Base-by-base conservation (phyloP, 495 filamentous ascomycete genomes). In the Podospora comata region DNA sequence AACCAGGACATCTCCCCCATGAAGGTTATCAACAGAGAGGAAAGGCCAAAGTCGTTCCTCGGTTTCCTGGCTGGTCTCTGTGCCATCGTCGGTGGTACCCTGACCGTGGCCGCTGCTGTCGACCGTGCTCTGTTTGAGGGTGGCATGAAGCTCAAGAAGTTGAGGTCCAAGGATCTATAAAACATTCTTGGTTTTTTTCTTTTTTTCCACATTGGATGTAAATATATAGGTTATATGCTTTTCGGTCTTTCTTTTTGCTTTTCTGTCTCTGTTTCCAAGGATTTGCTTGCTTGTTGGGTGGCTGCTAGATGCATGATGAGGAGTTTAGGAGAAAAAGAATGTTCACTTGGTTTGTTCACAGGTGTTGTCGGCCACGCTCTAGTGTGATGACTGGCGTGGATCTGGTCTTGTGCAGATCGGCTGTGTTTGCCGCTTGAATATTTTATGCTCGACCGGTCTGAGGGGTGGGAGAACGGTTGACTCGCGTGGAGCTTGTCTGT, bases 1-100 rank as follows among this genome's bases (percentile, higher is more conserved):
- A 26, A 64, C 48, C 67, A 93, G 89, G 95, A 99, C 76, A 98
- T 99, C 80, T 98, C 95, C 2, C 95, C 95, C 32, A 98, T 99
- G 96, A 99, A 98, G 80, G 96, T 99, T 57, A 91, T 99, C 81
- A 99, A 98, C 83, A 88, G 93, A 55, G 95, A 99, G 82, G 90
- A 90, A 69, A 88, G 92, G 20, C 80, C 88, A 19, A 97, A 97
- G 82, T 88, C 89, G 18, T 94, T 98, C 78, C 86, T 91, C 1
- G 90, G 91, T 5, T 98, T 99, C 82, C 74, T 99, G 57, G 93
- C 94, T 2, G 95, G 96, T 60, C 87, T 98, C 6, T 98, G 95
- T 75, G 94, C 95, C 23, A 89, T 97, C 62, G 90, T 99, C 57
- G 95, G 95, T 67, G 95, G 95, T 70, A 98, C 95, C 0, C 77